Evolutionary conservation across 768 basidiomycete genomes (phyloP).

Genomic region (Termitomyces titanicus): DNA sequence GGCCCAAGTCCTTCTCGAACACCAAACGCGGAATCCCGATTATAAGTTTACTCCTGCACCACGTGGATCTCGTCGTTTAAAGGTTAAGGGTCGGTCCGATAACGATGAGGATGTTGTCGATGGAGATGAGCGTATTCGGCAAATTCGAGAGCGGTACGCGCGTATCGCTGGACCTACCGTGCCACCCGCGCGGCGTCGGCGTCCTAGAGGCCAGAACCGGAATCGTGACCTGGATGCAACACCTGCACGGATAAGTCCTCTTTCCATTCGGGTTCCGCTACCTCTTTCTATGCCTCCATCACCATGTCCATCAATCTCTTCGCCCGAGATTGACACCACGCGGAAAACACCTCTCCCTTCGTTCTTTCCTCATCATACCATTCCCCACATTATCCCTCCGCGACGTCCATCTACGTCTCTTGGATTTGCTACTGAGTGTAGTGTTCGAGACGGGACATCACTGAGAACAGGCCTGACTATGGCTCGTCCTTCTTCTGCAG

Average conservation of each 20-base stretch:
- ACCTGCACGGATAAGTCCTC: constrained; percentile 2
- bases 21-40: constrained; percentile 49
- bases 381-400: constrained; percentile 21
- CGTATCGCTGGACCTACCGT: constrained; percentile 30
- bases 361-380: constrained; percentile 19
- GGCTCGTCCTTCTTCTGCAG: constrained; percentile 20
- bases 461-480: constrained; percentile 10
- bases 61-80: constrained; percentile 28
- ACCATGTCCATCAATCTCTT: constrained; percentile 11
- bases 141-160: constrained; percentile 32
- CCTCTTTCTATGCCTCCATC: constrained; percentile 14
- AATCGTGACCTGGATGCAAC: constrained; percentile 11
- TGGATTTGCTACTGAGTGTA: constrained; percentile 15
- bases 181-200: constrained; percentile 29
- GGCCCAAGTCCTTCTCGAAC: constrained; percentile 40
- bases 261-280: constrained; percentile 1
- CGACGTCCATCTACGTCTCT: constrained; percentile 33
- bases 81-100: constrained; percentile 22
- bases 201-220: constrained; percentile 21
- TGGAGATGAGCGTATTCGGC: constrained; percentile 24
- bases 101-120: constrained; percentile 11
- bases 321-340: constrained; percentile 12
- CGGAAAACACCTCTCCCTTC: constrained; percentile 13
- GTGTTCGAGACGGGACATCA: constrained; percentile 1
- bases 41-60: constrained; percentile 59